Conservation (phyloP, 2,329 filamentous ascomycete genomes). For the Aspergillus ochraceoroseus region DNA sequence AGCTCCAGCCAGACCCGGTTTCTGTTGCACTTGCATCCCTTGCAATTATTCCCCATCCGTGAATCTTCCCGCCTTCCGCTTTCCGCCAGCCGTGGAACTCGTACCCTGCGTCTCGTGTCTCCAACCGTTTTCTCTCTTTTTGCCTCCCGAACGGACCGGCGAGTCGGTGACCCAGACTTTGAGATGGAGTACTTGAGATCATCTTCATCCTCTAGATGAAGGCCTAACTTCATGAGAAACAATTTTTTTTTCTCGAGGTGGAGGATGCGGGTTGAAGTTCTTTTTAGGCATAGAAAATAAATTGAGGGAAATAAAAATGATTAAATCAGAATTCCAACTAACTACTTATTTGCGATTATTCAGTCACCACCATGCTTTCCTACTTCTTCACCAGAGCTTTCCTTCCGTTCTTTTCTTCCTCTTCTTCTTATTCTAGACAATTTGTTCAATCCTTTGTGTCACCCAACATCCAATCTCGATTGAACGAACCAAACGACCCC, state of each 20-base stretch:
- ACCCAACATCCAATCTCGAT: too few relatives aligned
- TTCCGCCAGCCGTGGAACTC: conserved; percentile 22
- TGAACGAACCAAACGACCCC: too few relatives aligned
- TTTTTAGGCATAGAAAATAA: too few relatives aligned
- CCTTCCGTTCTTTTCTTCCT: too few relatives aligned
- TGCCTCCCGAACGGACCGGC: conserved; percentile 25
- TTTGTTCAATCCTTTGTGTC: too few relatives aligned
- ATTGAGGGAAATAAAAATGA: background rate
- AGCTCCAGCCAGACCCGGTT: conserved; percentile 18
- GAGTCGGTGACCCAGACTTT: conserved; percentile 21
- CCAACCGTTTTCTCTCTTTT: conserved; percentile 21
- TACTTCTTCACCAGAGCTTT: too few relatives aligned
- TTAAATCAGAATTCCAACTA: conserved; percentile 1
- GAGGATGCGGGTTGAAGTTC: too few relatives aligned
- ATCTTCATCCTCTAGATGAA: background rate
- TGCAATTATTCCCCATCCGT: conserved; percentile 18
- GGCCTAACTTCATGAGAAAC: background rate
- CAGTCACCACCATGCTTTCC: too few relatives aligned
- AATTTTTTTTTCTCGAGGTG: background rate
- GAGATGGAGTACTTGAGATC: conserved; percentile 11
- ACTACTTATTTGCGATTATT: too few relatives aligned
- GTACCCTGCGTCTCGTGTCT: conserved; percentile 21
- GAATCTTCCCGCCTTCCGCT: conserved; percentile 24
- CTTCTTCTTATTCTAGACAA: too few relatives aligned
- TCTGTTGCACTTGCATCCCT: conserved; percentile 19